Evolutionary conservation across 768 basidiomycete species (phyloP), one percentile per base, ranked within the genome.

Genomic region (Sporobolomyces phaffii): DNA sequence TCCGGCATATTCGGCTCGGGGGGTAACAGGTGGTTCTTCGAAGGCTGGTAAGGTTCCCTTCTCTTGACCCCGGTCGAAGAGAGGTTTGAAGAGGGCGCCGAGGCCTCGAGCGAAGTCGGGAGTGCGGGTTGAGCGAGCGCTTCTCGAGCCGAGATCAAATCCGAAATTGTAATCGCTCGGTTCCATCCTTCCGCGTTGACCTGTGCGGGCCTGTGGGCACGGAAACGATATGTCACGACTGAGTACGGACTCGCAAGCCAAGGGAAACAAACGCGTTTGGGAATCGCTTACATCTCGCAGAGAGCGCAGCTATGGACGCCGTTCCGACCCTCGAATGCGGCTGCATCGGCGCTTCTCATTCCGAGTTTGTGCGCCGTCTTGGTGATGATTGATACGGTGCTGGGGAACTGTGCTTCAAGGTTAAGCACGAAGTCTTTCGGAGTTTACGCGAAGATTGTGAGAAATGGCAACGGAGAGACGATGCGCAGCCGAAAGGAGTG

Each of bases 361-460:
- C 70, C 72, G 3, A 75, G 54, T 57, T 75, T 75, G 34, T 69
- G 68, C 0, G 72, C 70, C 2, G 74, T 75, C 15, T 71, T 65
- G 24, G 66, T 56, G 60, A 75, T 69, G 60, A 69, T 72, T 29
- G 71, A 73, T 9, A 72, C 72, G 7, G 74, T 75, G 7, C 65
- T 68, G 2, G 74, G 72, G 60, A 75, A 75, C 24, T 57, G 51
- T 28, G 49, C 60, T 29, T 75, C 70, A 33, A 75, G 62, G 22
- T 59, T 45, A 22, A 60, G 20, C 26, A 71, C 54, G 28, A 71
- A 71, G 34, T 66, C 69, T 70, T 36, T 29, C 11, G 29, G 28
- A 14, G 14, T 13, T 20, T 13, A 26, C 10, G 28, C 13, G 10
- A 26, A 31, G n/a, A n/a, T n/a, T n/a, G n/a, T n/a, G n/a, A n/a